Percentiles rank a stretch among this genome's conserved stretches.
phyloP scores from a whole-genome alignment of 2,329 filamentous ascomycete genomes.

The Apiospora rasikravindrae region DNA sequence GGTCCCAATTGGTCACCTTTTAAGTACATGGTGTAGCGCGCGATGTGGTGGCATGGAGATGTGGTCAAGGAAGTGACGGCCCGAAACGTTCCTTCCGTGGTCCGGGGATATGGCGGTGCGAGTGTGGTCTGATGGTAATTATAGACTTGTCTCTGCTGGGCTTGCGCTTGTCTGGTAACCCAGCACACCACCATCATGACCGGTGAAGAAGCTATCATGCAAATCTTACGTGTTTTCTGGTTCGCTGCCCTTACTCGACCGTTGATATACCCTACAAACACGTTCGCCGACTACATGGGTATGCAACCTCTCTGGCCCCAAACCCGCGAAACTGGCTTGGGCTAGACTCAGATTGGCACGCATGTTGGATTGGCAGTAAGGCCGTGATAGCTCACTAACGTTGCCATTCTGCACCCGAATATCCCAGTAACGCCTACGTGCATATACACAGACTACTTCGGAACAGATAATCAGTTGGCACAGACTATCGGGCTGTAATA shows the following conservation, averaged over 20 bases:
- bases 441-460: not conserved
- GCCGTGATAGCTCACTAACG: not conserved
- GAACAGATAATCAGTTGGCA: not conserved
- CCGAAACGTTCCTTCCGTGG: conserved; percentile 2
- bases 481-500: not conserved
- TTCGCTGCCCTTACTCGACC: not conserved
- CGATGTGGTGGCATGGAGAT: not conserved
- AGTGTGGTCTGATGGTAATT: not conserved
- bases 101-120: not conserved
- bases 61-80: conserved; percentile 4
- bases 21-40: not conserved
- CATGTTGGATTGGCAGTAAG: not conserved
- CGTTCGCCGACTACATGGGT: conserved; percentile 11
- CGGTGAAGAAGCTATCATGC: conserved; percentile 6
- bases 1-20: not conserved
- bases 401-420: not conserved
- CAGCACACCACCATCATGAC: not conserved
- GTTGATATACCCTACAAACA: conserved; percentile 5
- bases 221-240: conserved; percentile 11
- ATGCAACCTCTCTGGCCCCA: conserved; percentile 8
- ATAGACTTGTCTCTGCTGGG: not conserved
- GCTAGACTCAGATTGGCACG: not conserved
- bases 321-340: conserved; percentile 1
- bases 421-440: not conserved
- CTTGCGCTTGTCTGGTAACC: not conserved